Evolutionary conservation across 495 filamentous ascomycete genomes (phyloP), one percentile per base, ranked within the genome.

Genomic region (Clavariopsis aquatica): DNA sequence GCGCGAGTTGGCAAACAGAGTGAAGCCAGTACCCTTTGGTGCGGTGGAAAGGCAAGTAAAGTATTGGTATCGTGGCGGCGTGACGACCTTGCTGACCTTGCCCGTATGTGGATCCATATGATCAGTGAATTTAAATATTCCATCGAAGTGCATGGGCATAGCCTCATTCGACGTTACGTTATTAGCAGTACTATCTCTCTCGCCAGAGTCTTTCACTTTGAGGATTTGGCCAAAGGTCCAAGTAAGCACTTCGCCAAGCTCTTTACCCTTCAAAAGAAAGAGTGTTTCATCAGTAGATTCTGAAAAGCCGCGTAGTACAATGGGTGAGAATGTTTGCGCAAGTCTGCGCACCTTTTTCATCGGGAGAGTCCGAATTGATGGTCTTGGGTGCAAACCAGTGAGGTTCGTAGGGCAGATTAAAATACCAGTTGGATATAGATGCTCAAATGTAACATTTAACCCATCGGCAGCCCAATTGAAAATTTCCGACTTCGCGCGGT

Each of bases 141-240:
- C 83, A 47, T 84, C 82, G 46, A 78, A 84, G 58, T 84, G 82
- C 72, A 82, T 81, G 4, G 82, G 81, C 82, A 84, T 83, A 36
- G 76, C 77, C 60, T 85, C 82, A 45, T 73, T 75, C 6, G 78
- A 80, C 0, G 79, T 74, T 24, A 84, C 79, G 46, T 81, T 82
- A 56, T 81, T 83, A 23, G 65, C 41, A 73, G 68, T 57, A 38
- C 55, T 74, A 53, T 61, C 71, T 51, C 70, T 73, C 3, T 68
- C 72, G 4, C 71, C 72, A 10, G 69, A 71, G 55, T 85, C 81
- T 43, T 78, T 78, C 26, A 85, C 80, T 56, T 82, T 78, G 9
- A 77, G 73, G 22, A 83, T 75, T n/a, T 78, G 65, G 0, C 79
- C 81, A 46, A 80, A 82, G 49, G 72, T 80, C 83, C 82, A 85